Evolutionary conservation across 305 asterid species (phyloP).

Genomic region (Fraxinus ornus): DNA sequence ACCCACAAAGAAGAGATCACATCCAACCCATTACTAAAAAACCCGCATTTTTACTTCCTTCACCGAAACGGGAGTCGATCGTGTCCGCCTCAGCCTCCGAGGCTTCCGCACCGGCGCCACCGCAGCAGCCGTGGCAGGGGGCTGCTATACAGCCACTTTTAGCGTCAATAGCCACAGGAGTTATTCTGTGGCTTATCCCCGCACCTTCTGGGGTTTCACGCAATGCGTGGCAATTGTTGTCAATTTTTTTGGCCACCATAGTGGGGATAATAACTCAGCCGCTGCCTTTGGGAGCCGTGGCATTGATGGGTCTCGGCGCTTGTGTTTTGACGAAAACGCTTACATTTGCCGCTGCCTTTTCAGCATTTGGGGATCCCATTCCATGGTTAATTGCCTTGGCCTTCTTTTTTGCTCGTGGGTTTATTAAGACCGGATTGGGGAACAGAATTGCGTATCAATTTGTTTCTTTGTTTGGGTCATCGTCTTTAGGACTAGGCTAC

Average conservation of each 20-base stretch:
- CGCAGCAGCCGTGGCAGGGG: background rate
- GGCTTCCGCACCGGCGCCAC: background rate
- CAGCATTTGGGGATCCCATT: background rate
- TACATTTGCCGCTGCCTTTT: background rate
- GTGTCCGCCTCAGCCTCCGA: background rate
- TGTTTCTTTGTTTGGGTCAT: constrained; percentile 78
- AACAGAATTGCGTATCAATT: constrained; percentile 90
- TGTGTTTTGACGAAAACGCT: background rate
- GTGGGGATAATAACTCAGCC: background rate
- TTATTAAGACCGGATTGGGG: constrained; percentile 18
- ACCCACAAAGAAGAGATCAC: background rate
- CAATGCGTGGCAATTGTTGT: background rate
- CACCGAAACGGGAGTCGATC: background rate
- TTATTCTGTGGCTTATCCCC: background rate
- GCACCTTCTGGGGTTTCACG: background rate
- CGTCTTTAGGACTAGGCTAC: constrained; percentile 80
- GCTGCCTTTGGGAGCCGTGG: background rate
- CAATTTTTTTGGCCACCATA: background rate
- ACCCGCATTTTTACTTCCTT: background rate
- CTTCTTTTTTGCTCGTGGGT: background rate
- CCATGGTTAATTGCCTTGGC: background rate
- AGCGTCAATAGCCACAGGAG: background rate
- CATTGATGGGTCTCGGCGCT: background rate
- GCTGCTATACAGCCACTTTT: background rate
- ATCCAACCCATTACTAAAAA: background rate